Percentiles rank a stretch among this genome's conserved stretches.
These are phyloP conservation scores for Globisporangium sylvaticum DNA, from an alignment of 352 stramenopile genomes.

Conservation along the genomic window DNA sequence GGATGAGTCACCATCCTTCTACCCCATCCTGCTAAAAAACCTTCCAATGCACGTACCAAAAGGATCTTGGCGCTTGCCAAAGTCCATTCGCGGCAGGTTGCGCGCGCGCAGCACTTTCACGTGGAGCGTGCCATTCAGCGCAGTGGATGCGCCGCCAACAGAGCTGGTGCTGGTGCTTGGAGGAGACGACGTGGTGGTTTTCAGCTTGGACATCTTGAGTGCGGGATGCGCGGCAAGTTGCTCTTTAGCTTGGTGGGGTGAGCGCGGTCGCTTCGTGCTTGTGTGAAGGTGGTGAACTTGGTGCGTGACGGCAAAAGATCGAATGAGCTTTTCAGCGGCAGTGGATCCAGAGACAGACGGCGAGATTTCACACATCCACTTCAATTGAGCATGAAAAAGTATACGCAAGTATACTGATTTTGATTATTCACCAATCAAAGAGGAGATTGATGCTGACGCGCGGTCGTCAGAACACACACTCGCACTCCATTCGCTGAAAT, in stretches of 20 bases:
- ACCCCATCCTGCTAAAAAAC: not conserved
- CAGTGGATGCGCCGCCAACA: not conserved
- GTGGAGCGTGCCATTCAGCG: conserved; percentile 65
- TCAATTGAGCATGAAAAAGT: conserved; percentile 5
- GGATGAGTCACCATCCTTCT: not conserved
- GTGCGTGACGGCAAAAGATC: conserved; percentile 15
- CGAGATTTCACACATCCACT: conserved; percentile 1
- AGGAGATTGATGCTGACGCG: not conserved
- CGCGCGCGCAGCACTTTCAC: conserved; percentile 58
- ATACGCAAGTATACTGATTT: not conserved
- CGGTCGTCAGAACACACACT: not conserved
- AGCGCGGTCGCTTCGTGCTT: not conserved
- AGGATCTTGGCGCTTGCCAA: conserved; percentile 76
- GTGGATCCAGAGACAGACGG: conserved; percentile 13
- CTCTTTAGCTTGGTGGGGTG: not conserved
- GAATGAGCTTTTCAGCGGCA: not conserved
- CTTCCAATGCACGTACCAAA: conserved; percentile 41
- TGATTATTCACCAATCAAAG: not conserved
- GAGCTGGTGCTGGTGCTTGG: not conserved
- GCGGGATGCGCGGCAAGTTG: not conserved
- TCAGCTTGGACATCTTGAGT: conserved; percentile 5
- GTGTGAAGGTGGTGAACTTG: not conserved
- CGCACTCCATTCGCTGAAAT: conserved; percentile 14
- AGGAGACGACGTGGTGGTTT: conserved; percentile 5
- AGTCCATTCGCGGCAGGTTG: conserved; percentile 73